Base-by-base conservation (phyloP, 2,329 filamentous ascomycete genomes). In the Calycina herbarum region DNA sequence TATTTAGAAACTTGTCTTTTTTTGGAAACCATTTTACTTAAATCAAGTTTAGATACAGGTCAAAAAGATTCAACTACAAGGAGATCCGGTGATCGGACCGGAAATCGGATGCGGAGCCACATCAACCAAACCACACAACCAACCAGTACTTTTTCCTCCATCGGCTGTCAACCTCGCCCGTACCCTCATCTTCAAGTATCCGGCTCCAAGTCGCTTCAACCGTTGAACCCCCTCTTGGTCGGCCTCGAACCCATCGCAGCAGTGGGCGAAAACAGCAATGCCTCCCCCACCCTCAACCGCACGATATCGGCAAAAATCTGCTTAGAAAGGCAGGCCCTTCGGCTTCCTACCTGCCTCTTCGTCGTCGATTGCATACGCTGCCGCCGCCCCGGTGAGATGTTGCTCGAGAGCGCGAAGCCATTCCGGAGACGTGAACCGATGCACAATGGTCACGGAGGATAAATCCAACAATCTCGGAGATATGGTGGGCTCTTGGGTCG, bases 401-500 rank as follows among this genome's bases (percentile, higher is more conserved):
- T 66, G 66, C 62, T 73, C 74, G 3, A 82, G 71, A 45, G 62
- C 59, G 10, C 57, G 31, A 15, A 75, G 59, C 89, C 89, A 92
- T 1, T 82, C 82, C 0, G 89, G 89, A 0, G 85, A 88, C 0
- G 82, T 86, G 75, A 94, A 94, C 0, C 88, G 83, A 72, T 94
- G 90, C 0, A 93, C 86, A 17, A 93, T 81, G 0, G 86, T 90
- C n/a, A 91, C 78, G 0, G 86, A 88, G 75, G 88, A 93, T 0
- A 94, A 79, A 62, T 92, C 89, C 0, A 94, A 81, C 0, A 95
- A 81, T 17, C 83, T 82, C 0, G 87, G 85, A 0, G 88, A 89
- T 3, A 94, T 82, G 0, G 89, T 92, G 0, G 91, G 91, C 71
- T 94, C 91, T 73, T 95, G 90, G 0, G 91, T 94, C 0, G 90